Base-by-base conservation (phyloP, 495 filamentous ascomycete species). In the Neurospora sp. region DNA sequence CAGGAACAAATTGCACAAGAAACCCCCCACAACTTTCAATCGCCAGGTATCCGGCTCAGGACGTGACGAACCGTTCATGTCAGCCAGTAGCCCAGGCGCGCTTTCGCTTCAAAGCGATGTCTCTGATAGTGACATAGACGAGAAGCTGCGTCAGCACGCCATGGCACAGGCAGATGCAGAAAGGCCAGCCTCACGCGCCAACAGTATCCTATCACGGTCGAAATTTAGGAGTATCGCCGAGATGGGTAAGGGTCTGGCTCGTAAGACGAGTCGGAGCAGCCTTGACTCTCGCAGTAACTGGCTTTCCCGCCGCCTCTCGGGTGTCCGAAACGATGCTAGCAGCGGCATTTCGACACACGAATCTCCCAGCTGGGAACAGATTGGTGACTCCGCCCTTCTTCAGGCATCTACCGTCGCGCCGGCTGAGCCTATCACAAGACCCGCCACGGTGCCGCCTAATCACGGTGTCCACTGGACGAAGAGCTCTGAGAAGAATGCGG, bases 401-500 rank as follows among this genome's bases (percentile, higher is more conserved):
- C 54, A 83, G 39, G 78, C 84, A 28, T 79, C 78, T 36, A 77
- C 76, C 15, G 78, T 78, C 73, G 79, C 80, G 36, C 79, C 70
- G 34, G 79, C 76, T 31, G 69, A 40, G n/a, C 62, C 69, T 36
- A 45, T 76, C 19, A 79, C 80, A 19, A 80, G 78, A 54, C 85
- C 84, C n/a, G 75, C 75, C n/a, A 77, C 82, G 42, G 75, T 76
- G 9, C 80, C 78, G 38, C 77, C 75, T 2, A 72, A 74, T n/a
- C 74, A 80, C 31, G 74, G 78, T 62, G 15, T 86, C 87, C 28
- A 81, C 85, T 3, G 72, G 78, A 82, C 88, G 43, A 82, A 85
- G 73, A 83, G 83, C 73, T 84, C 81, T 28, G 84, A 87, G 36
- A 89, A 87, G 88, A 84, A 91, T 54, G 76, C 86, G 21, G 86